These are phyloP conservation scores for Vicia sativa DNA, from an alignment of 306 rosid species.

Conservation along the genomic window DNA sequence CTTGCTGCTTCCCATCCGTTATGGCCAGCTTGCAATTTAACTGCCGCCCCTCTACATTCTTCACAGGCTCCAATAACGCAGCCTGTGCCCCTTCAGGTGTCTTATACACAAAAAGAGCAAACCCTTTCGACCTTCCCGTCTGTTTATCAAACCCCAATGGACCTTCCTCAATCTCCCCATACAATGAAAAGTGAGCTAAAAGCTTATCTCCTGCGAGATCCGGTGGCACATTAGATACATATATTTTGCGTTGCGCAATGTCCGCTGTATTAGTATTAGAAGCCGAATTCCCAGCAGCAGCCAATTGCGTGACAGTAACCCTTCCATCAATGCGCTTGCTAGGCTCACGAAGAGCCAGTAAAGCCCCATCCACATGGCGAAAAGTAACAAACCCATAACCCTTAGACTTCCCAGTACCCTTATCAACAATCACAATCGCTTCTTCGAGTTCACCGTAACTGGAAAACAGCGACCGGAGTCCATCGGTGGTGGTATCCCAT, in stretches of 20 bases:
- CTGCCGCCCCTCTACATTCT: conserved; percentile 84
- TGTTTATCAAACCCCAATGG: conserved; percentile 95
- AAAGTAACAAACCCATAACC: conserved; percentile 95
- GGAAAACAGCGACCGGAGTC: conserved; percentile 84
- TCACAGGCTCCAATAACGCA: conserved; percentile 77
- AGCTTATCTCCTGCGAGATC: conserved; percentile 85
- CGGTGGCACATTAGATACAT: conserved; percentile 86
- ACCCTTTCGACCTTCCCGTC: conserved; percentile 89
- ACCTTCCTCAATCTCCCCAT: conserved; percentile 95
- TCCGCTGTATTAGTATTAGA: conserved; percentile 47
- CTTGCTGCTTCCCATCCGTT: conserved; percentile 82
- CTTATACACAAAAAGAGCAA: conserved; percentile 87
- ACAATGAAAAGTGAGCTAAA: conserved; percentile 66
- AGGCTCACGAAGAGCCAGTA: conserved; percentile 87
- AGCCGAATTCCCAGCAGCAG: conserved; percentile 70
- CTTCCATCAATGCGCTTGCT: conserved; percentile 97
- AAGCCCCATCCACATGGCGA: conserved; percentile 81
- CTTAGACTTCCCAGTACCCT: conserved; percentile 77
- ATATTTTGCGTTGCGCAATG: conserved; percentile 68
- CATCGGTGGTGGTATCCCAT: conserved; percentile 92
- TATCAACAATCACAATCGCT: conserved; percentile 85
- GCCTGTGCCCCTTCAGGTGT: conserved; percentile 82
- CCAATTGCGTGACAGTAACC: conserved; percentile 95
- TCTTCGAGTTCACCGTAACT: conserved; percentile 92
- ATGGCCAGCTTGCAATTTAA: conserved; percentile 78